These are phyloP conservation scores for Nicotiana benthamiana DNA, from an alignment of 257 asterid genomes.

Conservation along the genomic window DNA sequence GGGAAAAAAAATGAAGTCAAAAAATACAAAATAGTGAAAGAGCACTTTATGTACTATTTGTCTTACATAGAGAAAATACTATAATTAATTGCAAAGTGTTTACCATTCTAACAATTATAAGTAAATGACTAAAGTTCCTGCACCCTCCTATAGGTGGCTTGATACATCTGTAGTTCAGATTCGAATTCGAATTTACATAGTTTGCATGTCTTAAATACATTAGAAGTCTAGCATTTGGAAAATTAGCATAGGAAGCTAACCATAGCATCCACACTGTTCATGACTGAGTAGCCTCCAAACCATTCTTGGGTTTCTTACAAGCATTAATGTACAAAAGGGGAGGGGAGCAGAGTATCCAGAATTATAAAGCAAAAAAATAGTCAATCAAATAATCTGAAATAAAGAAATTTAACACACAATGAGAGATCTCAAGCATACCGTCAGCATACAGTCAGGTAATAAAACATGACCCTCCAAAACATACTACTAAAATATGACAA, in stretches of 20 bases:
- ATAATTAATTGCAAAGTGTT: neutral
- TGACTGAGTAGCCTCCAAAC: neutral
- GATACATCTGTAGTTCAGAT: neutral
- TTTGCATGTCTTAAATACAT: neutral
- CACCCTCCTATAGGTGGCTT: neutral
- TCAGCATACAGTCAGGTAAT: neutral
- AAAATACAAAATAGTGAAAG: neutral
- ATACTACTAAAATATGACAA: neutral
- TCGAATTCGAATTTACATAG: neutral
- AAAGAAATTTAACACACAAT: neutral
- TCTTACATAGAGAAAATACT: neutral
- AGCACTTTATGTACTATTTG: neutral
- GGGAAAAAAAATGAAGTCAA: neutral
- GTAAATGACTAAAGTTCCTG: neutral
- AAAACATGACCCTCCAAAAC: neutral
- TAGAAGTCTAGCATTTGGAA: neutral
- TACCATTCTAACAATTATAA: neutral
- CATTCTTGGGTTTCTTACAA: neutral
- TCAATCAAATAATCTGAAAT: neutral
- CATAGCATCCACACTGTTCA: neutral
- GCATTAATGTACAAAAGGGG: neutral
- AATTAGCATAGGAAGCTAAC: neutral
- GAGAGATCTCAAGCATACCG: neutral
- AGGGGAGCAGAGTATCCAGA: neutral
- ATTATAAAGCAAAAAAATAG: neutral